Evolutionary conservation across 305 asterid genomes (phyloP), one percentile per base, ranked within the genome.

Genomic region (Fraxinus sp.): DNA sequence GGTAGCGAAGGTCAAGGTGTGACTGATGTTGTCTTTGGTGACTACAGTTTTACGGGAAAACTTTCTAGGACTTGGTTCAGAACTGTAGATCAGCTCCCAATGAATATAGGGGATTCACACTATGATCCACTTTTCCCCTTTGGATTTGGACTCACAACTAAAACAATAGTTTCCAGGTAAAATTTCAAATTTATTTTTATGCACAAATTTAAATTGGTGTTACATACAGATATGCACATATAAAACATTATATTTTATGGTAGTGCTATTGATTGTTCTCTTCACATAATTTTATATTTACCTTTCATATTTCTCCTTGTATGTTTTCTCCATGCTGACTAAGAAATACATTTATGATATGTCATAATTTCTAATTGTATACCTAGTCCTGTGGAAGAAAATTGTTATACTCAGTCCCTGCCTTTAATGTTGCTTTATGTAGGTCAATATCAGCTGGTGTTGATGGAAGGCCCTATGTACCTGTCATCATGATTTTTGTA

Each of bases 1-100:
- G 98, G 98, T 71, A 89, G 88, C 81, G 98, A 95, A 92, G 98
- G 98, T 24, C 94, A 85, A 86, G 98, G 98, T 1, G 94, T 95
- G 90, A 85, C 92, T 26, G 98, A 95, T 86, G 92, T 92, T 82
- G 93, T 95, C 80, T 93, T 92, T 81, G 98, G 98, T 5, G 98
- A 95, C 89, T 90, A 88, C 36, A 89, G 86, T 41, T 93, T 95
- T 66, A 90, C 90, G 2, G 98, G 98, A 68, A 89, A 87, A 79
- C 97, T 95, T 72, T 81, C 97, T 1, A 89, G 91, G 77, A 95
- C 95, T 32, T 95, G 98, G 98, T 93, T 95, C 88, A 92, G 73
- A 86, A 92, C 86, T 14, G 91, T 93, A 0, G 95, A 93, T 82
- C 98, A 95, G 84, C 97, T 95, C 16, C 98, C 98, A 1, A 89